A percentile compares a stretch with the other conserved stretches of the same genome.
phyloP scores from a whole-genome alignment of 768 basidiomycete genomes.

The Suillus decipiens region DNA sequence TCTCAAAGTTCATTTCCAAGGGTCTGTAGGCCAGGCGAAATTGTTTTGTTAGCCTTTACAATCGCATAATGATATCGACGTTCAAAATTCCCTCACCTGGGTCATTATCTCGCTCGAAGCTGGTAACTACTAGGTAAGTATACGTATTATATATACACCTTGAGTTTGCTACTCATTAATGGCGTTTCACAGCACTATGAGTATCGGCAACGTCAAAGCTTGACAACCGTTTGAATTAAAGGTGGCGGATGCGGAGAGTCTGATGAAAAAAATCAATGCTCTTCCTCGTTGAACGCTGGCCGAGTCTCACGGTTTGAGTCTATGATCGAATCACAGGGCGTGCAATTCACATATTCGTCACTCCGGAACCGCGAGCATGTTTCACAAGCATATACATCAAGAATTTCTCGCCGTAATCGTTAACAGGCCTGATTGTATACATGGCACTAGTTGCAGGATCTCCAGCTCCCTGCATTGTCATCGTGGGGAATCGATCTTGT shows the following conservation, averaged over 20 bases:
- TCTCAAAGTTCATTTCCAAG: background rate
- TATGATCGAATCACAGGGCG: too few species aligned
- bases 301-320: too few species aligned
- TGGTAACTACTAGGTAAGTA: background rate
- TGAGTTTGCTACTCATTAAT: background rate
- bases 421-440: background rate
- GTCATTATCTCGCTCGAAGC: background rate
- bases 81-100: background rate
- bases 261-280: too few species aligned
- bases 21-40: background rate
- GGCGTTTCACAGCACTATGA: background rate
- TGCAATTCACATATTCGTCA: too few species aligned
- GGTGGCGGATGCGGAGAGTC: too few species aligned
- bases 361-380: background rate
- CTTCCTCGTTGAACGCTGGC: too few species aligned
- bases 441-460: background rate
- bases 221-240: too few species aligned
- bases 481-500: background rate
- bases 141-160: background rate
- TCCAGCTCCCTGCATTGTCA: background rate
- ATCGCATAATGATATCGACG: too few species aligned
- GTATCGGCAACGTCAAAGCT: too few species aligned
- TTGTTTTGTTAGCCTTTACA: too few species aligned
- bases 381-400: background rate
- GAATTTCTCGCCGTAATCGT: background rate